Percentiles rank a stretch among this genome's conserved stretches.
Evolutionary conservation across 2,329 filamentous ascomycete species (phyloP).

Genomic region (Xylariaceae sp.): DNA sequence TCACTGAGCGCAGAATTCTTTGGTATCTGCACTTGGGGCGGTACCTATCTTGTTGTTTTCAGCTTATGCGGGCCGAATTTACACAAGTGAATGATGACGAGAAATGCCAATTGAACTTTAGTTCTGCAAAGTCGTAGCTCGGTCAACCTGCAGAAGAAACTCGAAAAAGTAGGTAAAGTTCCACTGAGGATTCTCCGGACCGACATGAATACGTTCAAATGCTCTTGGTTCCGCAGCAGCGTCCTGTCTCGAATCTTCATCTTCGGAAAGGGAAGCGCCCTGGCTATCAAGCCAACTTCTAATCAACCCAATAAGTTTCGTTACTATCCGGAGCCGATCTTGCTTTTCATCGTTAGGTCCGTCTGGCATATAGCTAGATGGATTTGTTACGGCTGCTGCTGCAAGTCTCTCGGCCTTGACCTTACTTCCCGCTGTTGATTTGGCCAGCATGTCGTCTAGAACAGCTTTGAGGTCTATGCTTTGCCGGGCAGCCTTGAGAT

Average conservation of each 20-base stretch:
- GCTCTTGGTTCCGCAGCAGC: neutral
- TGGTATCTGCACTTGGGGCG: too few species aligned
- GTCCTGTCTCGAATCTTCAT: neutral
- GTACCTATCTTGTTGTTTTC: too few species aligned
- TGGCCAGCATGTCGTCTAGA: slow-evolving; percentile 20
- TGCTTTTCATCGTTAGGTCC: slow-evolving; percentile 14
- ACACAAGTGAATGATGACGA: neutral
- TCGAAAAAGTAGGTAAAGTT: slow-evolving; percentile 27
- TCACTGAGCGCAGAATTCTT: too few species aligned
- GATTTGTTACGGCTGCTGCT: slow-evolving; percentile 25
- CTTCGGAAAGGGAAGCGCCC: neutral
- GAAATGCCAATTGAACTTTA: neutral
- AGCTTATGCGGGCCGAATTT: too few species aligned
- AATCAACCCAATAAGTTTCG: slow-evolving; percentile 7
- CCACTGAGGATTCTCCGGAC: slow-evolving; percentile 20
- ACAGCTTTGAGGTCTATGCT: slow-evolving; percentile 34
- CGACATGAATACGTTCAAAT: neutral
- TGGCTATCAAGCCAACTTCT: slow-evolving; percentile 15
- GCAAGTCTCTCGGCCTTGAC: slow-evolving; percentile 30
- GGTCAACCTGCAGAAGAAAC: slow-evolving; percentile 6
- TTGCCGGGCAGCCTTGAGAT: slow-evolving; percentile 32
- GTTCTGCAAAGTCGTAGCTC: neutral
- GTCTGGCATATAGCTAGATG: slow-evolving; percentile 18
- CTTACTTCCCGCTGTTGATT: slow-evolving; percentile 2
- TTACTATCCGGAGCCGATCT: slow-evolving; percentile 3